Evolutionary conservation across 768 basidiomycete genomes (phyloP), one percentile per base, ranked within the genome.

Genomic region (Mycena indigotica): DNA sequence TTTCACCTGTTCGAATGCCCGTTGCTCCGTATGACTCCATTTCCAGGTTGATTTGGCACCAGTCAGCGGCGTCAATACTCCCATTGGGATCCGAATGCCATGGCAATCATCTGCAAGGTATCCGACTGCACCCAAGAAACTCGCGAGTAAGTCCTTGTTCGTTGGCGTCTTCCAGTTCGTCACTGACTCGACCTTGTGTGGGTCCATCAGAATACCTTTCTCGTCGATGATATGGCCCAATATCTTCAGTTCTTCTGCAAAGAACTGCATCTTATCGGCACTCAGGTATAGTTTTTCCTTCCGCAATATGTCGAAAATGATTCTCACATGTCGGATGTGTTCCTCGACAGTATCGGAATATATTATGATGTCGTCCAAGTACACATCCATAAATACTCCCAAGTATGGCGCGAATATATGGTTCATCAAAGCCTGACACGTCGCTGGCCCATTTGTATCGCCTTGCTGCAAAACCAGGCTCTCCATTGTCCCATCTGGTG

Each of bases 401-500:
- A 81, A 73, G 35, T 65, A 70, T 1, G 63, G 30, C 0, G 61
- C 58, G 45, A 73, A 73, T 0, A 79, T 66, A 49, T 78, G 67
- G 52, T 78, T 78, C 75, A 79, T 77, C 0, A 80, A 48, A 0
- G 75, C 62, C 58, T 80, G 78, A 64, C 75, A 79, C 0, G 77
- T 80, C 4, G 74, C 75, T 0, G 59, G 55, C 5, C 52, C 65
- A 35, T 66, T 66, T 21, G 50, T 51, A 26, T 72, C 69, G 0
- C 71, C 71, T 19, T 67, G 66, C 24, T 66, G 72, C 28, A 78
- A 65, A 0, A 79, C 76, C 0, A 65, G 56, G 23, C 73, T 73
- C 4, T 71, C 66, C 70, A 77, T 74, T 1, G 67, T 74, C 0
- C 76, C 75, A 53, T 70, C 68, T 3, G 70, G 70, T 0, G 72